phyloP scores from a whole-genome alignment of 1,284 basidiomycete species.

The Irpex sp. region DNA sequence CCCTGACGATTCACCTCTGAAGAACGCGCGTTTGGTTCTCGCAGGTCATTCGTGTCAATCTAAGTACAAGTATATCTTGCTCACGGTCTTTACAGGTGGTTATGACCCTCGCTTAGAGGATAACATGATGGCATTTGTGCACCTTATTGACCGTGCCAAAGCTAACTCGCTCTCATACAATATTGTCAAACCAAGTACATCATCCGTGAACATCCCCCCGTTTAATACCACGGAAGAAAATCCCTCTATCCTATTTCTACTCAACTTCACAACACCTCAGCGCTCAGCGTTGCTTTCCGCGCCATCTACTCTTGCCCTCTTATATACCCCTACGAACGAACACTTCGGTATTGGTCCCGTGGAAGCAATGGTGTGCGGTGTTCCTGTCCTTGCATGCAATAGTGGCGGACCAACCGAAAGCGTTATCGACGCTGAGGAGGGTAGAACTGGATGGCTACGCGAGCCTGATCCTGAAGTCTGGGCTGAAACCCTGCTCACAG shows the following conservation, averaged over 20 bases:
- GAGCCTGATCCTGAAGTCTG: slow-evolving; percentile 60
- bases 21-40: slow-evolving; percentile 61
- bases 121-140: slow-evolving; percentile 62
- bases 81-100: slow-evolving; percentile 47
- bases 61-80: neutral
- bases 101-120: slow-evolving; percentile 72
- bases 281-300: slow-evolving; percentile 73
- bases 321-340: slow-evolving; percentile 95
- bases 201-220: slow-evolving; percentile 33
- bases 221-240: slow-evolving; percentile 26
- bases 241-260: slow-evolving; percentile 64
- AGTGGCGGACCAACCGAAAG: slow-evolving; percentile 93
- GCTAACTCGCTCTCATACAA: slow-evolving; percentile 49
- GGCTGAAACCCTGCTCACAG: slow-evolving; percentile 63
- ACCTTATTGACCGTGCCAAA: slow-evolving; percentile 56
- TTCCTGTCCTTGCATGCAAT: slow-evolving; percentile 88
- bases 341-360: slow-evolving; percentile 98
- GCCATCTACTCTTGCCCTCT: slow-evolving; percentile 63
- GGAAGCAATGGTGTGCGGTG: slow-evolving; percentile 90
- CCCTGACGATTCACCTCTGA: slow-evolving; percentile 5
- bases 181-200: slow-evolving; percentile 42
- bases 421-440: slow-evolving; percentile 48
- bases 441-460: slow-evolving; percentile 69
- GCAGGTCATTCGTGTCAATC: slow-evolving; percentile 51
- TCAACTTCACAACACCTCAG: slow-evolving; percentile 83